Evolutionary conservation across 305 asterid genomes (phyloP), one percentile per base, ranked within the genome.

Genomic region (Coffea humblotiana): DNA sequence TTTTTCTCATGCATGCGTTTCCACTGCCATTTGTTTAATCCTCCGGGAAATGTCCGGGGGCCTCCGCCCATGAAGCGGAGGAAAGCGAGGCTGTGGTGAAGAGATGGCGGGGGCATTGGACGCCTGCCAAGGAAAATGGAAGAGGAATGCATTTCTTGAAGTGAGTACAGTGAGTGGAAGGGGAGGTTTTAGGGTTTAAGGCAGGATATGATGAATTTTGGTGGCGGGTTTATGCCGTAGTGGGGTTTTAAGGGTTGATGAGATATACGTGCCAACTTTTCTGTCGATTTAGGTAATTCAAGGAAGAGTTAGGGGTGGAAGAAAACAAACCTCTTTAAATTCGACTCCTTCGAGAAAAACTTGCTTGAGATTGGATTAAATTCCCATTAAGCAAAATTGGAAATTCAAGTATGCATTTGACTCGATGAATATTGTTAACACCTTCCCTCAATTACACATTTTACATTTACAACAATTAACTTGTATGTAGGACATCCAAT

Each of bases 1-100:
- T 94, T 92, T 71, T 93, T 95, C 90, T 95, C 97, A 89, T 93
- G 99, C 88, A 94, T 87, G 74, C 99, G 97, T 71, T 94, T 95
- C 98, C 99, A 95, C 82, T 95, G 99, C 99, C 98, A 93, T 83
- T 94, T 92, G 93, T 90, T 95, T 51, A 95, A 92, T 35, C 99
- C 99, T 48, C 99, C 97, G 9, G 97, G 98, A 69, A 93, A 95
- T 4, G 98, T 95, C 14, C 99, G 92, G 16, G 96, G 95, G 48
- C 97, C 97, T 21, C 99, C 98, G 77, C 98, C 97, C 99, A 95
- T 94, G 16, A 81, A 85, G 60, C 97, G 97, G 85, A 87, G 86
- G 77, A 85, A 88, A 37, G 64, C 77, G 82, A 88, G 86, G 35
- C 90, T 65, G 78, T 75, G 71, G 78, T 58, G 65, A n/a, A 82